Evolutionary conservation across 768 basidiomycete species (phyloP).

Genomic region (Cystobasidiopsis lactophilus): DNA sequence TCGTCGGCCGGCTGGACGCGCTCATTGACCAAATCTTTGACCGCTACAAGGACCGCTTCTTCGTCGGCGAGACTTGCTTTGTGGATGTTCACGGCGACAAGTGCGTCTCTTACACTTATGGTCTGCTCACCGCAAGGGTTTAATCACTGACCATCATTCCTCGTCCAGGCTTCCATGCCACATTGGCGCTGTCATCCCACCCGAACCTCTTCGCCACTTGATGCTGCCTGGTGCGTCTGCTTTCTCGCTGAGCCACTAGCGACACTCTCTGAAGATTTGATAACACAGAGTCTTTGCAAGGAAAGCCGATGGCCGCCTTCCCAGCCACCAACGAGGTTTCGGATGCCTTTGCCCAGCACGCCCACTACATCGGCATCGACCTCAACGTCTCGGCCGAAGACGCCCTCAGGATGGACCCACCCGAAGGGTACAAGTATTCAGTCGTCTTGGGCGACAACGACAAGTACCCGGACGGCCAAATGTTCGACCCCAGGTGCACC

Average conservation of each 20-base stretch:
- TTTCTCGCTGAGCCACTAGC: no score
- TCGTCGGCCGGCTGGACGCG: constrained; percentile 85
- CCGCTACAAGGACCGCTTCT: constrained; percentile 90
- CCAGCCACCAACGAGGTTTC: no score
- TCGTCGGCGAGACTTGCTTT: constrained; percentile 66
- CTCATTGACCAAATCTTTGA: constrained; percentile 87
- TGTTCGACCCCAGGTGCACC: constrained; percentile 53
- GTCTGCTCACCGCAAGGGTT: background rate
- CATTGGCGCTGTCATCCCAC: constrained; percentile 51
- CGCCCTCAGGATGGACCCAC: constrained; percentile 48
- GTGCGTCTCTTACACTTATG: no score
- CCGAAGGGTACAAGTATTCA: constrained; percentile 63
- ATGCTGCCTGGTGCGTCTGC: no score
- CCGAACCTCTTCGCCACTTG: constrained; percentile 13
- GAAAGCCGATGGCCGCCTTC: background rate
- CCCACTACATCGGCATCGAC: constrained; percentile 56
- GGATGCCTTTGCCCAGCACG: constrained; percentile 4
- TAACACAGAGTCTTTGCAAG: no score
- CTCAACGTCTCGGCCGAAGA: constrained; percentile 53
- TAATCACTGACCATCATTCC: background rate
- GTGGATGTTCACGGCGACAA: constrained; percentile 73
- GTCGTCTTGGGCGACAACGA: constrained; percentile 42
- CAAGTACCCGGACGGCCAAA: constrained; percentile 20
- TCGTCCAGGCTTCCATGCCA: constrained; percentile 55
- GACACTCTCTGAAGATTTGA: no score